Conservation (phyloP, 179 eudicot genomes). For the Spinacia oleracea region DNA sequence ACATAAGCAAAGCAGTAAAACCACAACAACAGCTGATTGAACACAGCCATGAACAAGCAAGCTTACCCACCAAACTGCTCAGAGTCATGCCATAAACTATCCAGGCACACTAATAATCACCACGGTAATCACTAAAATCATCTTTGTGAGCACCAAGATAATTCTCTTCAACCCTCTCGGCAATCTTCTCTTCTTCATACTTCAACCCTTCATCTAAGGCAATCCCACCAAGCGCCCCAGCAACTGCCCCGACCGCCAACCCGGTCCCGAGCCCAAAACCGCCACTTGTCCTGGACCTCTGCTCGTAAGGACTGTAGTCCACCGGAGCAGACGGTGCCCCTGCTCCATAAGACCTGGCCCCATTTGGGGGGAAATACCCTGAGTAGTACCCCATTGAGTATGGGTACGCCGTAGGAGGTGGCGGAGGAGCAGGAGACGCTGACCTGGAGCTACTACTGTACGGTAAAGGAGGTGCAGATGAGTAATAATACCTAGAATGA, state of each 20-base stretch:
- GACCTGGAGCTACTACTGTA: conserved; percentile 19
- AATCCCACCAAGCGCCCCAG: conserved; percentile 61
- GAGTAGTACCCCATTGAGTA: conserved; percentile 45
- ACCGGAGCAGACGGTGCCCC: conserved; percentile 75
- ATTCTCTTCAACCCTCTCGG: conserved; percentile 50
- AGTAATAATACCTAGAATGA: conserved; percentile 51
- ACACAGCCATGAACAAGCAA: conserved; percentile 17
- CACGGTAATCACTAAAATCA: conserved; percentile 57
- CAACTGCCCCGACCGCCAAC: conserved; percentile 51
- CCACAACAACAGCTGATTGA: background rate
- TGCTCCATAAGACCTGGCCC: conserved; percentile 32
- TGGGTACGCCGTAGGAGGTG: conserved; percentile 35
- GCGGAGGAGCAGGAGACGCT: conserved; percentile 27
- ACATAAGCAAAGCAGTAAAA: conserved; percentile 18
- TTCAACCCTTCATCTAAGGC: conserved; percentile 57
- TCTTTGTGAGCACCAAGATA: conserved; percentile 34
- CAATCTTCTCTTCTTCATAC: conserved; percentile 46
- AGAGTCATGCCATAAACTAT: background rate
- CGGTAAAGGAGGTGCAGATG: conserved; percentile 51
- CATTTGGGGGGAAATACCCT: conserved; percentile 36
- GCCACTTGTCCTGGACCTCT: conserved; percentile 35
- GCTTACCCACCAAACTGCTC: conserved; percentile 24
- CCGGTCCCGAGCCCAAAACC: conserved; percentile 42
- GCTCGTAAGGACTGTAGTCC: conserved; percentile 35
- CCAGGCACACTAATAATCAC: conserved; percentile 25